Percentiles rank a stretch among this genome's conserved stretches.
These are phyloP conservation scores for Porpolomopsis calyptriformis DNA, from an alignment of 768 basidiomycete species.

Conservation along the genomic window DNA sequence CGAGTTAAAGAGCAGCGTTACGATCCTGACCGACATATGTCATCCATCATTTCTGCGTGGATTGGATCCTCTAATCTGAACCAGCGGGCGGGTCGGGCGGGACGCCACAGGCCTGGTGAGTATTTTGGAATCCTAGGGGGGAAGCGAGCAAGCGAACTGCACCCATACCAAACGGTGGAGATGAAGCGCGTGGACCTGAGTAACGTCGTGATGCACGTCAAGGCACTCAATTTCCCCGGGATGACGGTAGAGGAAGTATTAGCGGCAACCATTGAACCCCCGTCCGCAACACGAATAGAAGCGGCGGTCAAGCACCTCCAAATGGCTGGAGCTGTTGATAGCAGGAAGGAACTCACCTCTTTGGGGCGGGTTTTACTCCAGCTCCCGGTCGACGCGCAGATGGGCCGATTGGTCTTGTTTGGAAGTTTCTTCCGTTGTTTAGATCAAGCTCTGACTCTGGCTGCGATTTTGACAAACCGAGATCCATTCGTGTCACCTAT, in stretches of 20 bases:
- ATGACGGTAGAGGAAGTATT: conserved; percentile 84
- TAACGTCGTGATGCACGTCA: conserved; percentile 94
- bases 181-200: conserved; percentile 88
- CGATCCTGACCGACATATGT: conserved; percentile 81
- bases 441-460: conserved; percentile 77
- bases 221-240: conserved; percentile 80
- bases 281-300: conserved; percentile 60
- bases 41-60: conserved; percentile 83
- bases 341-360: conserved; percentile 65
- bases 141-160: conserved; percentile 46
- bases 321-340: conserved; percentile 82
- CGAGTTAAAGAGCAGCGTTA: conserved; percentile 84
- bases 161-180: conserved; percentile 83
- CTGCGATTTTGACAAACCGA: conserved; percentile 82
- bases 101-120: conserved; percentile 81
- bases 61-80: conserved; percentile 84
- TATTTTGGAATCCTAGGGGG: conserved; percentile 79
- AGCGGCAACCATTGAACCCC: conserved; percentile 78
- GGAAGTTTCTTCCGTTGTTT: conserved; percentile 91
- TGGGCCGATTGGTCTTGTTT: conserved; percentile 82
- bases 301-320: conserved; percentile 72
- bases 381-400: conserved; percentile 80
- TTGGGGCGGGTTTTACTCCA: conserved; percentile 83
- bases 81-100: conserved; percentile 87
- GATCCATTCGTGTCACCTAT: conserved; percentile 86